A percentile compares a stretch with the other conserved stretches of the same genome.
Evolutionary conservation across 352 stramenopile species (phyloP).

Genomic region (Globisporangium apiculatum): DNA sequence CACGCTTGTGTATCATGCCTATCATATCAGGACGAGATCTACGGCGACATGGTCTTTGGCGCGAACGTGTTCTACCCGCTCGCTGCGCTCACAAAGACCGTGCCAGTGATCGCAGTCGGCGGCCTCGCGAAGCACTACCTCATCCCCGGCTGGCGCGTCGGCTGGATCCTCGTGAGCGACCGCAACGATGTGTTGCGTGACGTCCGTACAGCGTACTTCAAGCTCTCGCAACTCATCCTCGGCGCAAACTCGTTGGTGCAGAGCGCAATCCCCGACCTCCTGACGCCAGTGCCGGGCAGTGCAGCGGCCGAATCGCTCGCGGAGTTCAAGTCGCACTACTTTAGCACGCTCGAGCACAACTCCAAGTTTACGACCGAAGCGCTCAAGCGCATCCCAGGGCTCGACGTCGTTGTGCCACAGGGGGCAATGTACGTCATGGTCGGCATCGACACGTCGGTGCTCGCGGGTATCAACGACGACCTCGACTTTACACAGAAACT

Average conservation of each 20-base stretch:
- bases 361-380: constrained; percentile 72
- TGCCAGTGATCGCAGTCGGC: constrained; percentile 73
- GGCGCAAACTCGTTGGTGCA: constrained; percentile 89
- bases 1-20: background rate
- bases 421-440: constrained; percentile 96
- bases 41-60: constrained; percentile 78
- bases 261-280: constrained; percentile 75
- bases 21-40: constrained; percentile 60
- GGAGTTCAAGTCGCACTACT: constrained; percentile 83
- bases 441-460: constrained; percentile 49
- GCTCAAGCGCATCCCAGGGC: constrained; percentile 69
- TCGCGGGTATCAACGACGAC: constrained; percentile 88
- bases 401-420: constrained; percentile 85
- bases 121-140: constrained; percentile 96
- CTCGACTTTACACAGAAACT: constrained; percentile 92
- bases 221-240: constrained; percentile 91
- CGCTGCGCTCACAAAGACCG: constrained; percentile 68
- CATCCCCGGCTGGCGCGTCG: constrained; percentile 93
- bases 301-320: constrained; percentile 50
- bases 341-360: constrained; percentile 81
- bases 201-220: constrained; percentile 85
- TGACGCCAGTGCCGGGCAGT: constrained; percentile 58
- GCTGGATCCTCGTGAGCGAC: constrained; percentile 94
- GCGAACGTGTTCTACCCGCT: constrained; percentile 78
- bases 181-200: constrained; percentile 66